Conservation (phyloP, 306 rosid genomes). For the Dalbergia oliveri region DNA sequence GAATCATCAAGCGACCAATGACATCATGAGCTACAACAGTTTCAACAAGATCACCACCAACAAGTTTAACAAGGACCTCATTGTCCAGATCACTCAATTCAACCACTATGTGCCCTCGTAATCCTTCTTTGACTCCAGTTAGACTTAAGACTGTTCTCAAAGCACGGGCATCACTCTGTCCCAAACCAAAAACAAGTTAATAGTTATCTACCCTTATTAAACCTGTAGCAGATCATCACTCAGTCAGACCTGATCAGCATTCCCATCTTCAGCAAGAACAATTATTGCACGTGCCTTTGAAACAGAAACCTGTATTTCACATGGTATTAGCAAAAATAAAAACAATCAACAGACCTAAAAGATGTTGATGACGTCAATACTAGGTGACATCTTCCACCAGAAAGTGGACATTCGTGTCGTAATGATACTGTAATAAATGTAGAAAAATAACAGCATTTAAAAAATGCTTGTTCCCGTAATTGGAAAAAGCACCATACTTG, state of each 20-base stretch:
- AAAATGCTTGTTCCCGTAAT: conserved; percentile 29
- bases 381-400: conserved; percentile 29
- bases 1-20: conserved; percentile 96
- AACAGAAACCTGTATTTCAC: conserved; percentile 74
- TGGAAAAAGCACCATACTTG: conserved; percentile 1
- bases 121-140: conserved; percentile 88
- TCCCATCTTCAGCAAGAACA: conserved; percentile 94
- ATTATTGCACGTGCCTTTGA: conserved; percentile 93
- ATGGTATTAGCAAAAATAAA: conserved; percentile 30
- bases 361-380: background rate
- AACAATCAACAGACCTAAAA: conserved; percentile 21
- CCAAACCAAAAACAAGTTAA: conserved; percentile 49
- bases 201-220: conserved; percentile 36
- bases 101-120: conserved; percentile 89
- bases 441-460: conserved; percentile 7
- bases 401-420: conserved; percentile 14
- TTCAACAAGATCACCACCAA: conserved; percentile 95
- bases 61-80: conserved; percentile 92
- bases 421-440: conserved; percentile 1
- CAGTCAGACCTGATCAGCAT: conserved; percentile 87
- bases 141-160: conserved; percentile 88
- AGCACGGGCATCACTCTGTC: conserved; percentile 97
- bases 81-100: conserved; percentile 94
- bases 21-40: conserved; percentile 98
- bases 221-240: conserved; percentile 43